Base-by-base conservation (phyloP, 2,329 filamentous ascomycete species). In the Colletotrichum sp. region DNA sequence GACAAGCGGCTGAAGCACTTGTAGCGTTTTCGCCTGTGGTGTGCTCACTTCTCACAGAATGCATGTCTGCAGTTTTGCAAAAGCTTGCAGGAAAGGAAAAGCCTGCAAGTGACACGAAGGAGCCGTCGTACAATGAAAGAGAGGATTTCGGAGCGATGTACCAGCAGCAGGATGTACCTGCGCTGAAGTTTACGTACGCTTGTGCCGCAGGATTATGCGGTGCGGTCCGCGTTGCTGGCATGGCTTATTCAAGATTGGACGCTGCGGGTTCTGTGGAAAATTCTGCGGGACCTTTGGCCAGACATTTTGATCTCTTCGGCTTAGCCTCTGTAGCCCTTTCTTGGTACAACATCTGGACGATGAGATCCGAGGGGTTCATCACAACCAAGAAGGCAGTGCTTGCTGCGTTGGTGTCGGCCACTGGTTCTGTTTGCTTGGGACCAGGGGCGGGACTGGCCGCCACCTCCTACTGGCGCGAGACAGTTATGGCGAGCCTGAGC, bases 271-370 rank as follows among this genome's bases (percentile, higher is more conserved):
- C 55, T 8, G 10, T 10, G 9, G 26, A 18, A 3, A 8, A 18
- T 16, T 32, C 24, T 3, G 10, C 7, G 8, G 9, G 32, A 28
- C n/a, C 59, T 13, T 16, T 44, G 8, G 12, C 52, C 18, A 26
- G 71, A 86, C 39, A 36, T 28, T 66, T 21, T 52, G 49, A 5
- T 9, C n/a, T 75, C 9, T 66, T 55, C 6, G 72, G 68, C 24
- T 8, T 75, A 7, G 72, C 72, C 13, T 71, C 67, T 9, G 60
- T 36, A 8, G 34, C 21, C 1, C 28, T 60, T 1, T 62, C 49
- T 3, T n/a, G 36, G 12, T 71, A 66, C 12, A 16, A 65, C 26
- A 39, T 68, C 5, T 75, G 62, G 32, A 28, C 59, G 15, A 28
- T 75, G 68, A 60, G 68, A 15, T 39, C 16, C 2, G 13, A 63